Evolutionary conservation across 2,329 filamentous ascomycete genomes (phyloP), one percentile per base, ranked within the genome.

Genomic region (Trichoderma koningiopsis): DNA sequence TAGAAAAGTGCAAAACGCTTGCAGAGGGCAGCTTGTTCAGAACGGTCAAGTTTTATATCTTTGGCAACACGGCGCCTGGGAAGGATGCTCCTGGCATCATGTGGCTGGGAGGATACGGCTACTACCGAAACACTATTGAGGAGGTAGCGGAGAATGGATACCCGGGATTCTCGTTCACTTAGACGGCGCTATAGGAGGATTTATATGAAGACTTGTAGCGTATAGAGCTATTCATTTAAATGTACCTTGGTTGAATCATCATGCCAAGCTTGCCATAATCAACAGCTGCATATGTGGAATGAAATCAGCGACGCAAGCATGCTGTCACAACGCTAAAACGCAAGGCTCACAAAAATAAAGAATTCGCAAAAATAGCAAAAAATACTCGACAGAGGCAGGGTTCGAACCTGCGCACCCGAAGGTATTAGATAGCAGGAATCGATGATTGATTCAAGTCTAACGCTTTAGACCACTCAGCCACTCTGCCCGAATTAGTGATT

Each of bases 391-490:
- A 68, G 65, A 68, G 65, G 58, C 65, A 68, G 65, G 65, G 65
- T 68, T 68, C 65, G 65, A 68, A 68, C 65, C 65, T 68, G 65
- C 65, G 65, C 65, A 68, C 65, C 65, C 65, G 65, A 68, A 68
- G 65, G 65, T 68, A 68, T 68, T 68, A 61, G 65, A 68, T 68
- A 61, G 57, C 65, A 57, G 61, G 65, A 68, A 68, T 68, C 65
- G 57, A 37, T n/a, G 8, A 33, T 31, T 68, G 27, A 68, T 68
- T 68, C 65, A 68, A 68, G 65, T 68, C 65, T 61, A 68, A 68
- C 65, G 65, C 65, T 68, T 68, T 68, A 68, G 65, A 68, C 65
- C 65, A 68, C 65, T 68, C 65, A 68, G 65, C 65, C 65, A 68
- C 65, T 68, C 65, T 68, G 65, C 65, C 65, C 31, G 33, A 16